Conservation (phyloP, 2,329 filamentous ascomycete genomes). For the Fusarium succisae region DNA sequence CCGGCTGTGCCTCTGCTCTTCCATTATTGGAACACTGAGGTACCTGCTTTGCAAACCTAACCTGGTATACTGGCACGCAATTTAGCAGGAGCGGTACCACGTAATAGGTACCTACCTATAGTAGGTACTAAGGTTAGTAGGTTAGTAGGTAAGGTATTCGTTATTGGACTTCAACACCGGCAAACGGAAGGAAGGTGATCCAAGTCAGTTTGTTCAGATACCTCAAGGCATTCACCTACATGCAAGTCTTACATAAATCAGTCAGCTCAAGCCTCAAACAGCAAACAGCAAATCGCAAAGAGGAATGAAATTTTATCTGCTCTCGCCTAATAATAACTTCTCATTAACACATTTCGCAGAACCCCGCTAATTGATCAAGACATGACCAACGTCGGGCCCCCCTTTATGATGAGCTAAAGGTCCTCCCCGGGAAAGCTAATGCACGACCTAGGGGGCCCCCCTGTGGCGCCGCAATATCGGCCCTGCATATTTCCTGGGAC, state of each 20-base stretch:
- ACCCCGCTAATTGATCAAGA: neutral
- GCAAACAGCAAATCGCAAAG: neutral
- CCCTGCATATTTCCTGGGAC: conserved; percentile 30
- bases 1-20: neutral
- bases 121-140: too few species aligned
- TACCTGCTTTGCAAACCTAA: neutral
- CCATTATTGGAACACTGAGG: neutral
- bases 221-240: neutral
- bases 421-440: conserved; percentile 38
- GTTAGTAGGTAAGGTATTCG: too few species aligned
- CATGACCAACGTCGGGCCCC: neutral
- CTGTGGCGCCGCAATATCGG: conserved; percentile 31
- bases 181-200: neutral
- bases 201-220: neutral
- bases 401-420: conserved; percentile 20
- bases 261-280: neutral
- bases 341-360: conserved; percentile 15
- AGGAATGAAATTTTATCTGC: neutral
- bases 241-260: neutral
- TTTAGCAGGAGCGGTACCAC: neutral
- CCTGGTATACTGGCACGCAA: neutral
- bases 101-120: neutral
- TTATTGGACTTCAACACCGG: neutral
- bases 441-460: conserved; percentile 14
- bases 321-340: conserved; percentile 9